Evolutionary conservation across 768 basidiomycete species (phyloP), one percentile per base, ranked within the genome.

Genomic region (Phylloporus sp.): DNA sequence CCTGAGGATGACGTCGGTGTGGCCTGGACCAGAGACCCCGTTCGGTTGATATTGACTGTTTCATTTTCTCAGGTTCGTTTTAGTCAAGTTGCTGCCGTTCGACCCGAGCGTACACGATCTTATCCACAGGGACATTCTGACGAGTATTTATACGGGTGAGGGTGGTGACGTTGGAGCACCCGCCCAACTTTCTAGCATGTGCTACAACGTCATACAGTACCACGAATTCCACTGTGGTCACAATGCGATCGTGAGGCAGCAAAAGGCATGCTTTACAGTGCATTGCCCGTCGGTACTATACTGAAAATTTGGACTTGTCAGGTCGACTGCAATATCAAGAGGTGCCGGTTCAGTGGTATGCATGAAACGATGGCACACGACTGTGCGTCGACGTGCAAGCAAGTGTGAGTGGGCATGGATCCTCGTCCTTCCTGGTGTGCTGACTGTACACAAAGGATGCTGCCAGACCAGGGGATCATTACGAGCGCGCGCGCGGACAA

Each of bases 301-400:
- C 21, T 20, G 34, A 44, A 34, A 33, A 5, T 42, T 36, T 42
- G 15, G 38, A 24, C 15, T 13, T 38, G 38, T 10, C 43, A 81
- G 79, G 63, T 81, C 14, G 80, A 80, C 50, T 81, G 79, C 52
- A 68, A 72, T 38, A 45, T 44, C 3, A 42, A 49, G 22, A 50
- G 53, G 7, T 80, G 80, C 45, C 63, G 57, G 8, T 57, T 69
- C 44, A 81, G 79, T 48, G 18, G 38, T 9, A 54, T 28, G 27
- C 77, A 78, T 48, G 58, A 44, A 9, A 47, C 33, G 1, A 34
- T 24, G 11, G 3, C 21, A 1, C 77, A 79, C 44, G 50, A 70
- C 43, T 79, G 77, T 49, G 33, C 18, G 18, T 47, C 41, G 8
- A 63, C 58, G 0, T 79, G 77, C 46, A 36, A 18, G 9, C 73